phyloP scores from a whole-genome alignment of 805 yeast species.

The Cyberlindnera japonica region DNA sequence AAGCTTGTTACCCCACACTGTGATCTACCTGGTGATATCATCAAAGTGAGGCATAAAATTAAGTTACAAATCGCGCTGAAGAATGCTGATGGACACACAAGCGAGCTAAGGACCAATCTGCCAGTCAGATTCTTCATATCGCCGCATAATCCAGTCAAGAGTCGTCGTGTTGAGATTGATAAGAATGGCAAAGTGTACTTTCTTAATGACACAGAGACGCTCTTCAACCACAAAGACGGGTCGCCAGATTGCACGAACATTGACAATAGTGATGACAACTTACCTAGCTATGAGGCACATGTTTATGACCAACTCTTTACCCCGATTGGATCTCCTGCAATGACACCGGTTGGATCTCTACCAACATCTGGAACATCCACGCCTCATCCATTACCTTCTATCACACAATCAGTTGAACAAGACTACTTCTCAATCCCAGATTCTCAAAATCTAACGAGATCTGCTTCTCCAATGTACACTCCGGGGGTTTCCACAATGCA shows the following conservation, averaged over 20 bases:
- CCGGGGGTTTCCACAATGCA: slow-evolving; percentile 7
- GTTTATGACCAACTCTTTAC: slow-evolving; percentile 51
- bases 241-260: neutral
- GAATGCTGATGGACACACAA: slow-evolving; percentile 75
- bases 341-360: slow-evolving; percentile 6
- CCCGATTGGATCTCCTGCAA: slow-evolving; percentile 13
- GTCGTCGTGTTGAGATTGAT: slow-evolving; percentile 35
- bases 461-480: slow-evolving; percentile 7
- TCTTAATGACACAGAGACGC: slow-evolving; percentile 31
- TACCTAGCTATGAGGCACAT: slow-evolving; percentile 70
- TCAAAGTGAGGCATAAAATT: slow-evolving; percentile 79
- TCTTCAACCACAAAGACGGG: slow-evolving; percentile 21
- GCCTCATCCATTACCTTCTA: slow-evolving; percentile 7
- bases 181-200: slow-evolving; percentile 36
- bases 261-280: slow-evolving; percentile 41
- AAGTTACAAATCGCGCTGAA: slow-evolving; percentile 64
- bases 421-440: slow-evolving; percentile 8
- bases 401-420: neutral
- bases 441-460: neutral
- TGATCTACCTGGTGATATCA: slow-evolving; percentile 50
- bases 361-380: slow-evolving; percentile 8
- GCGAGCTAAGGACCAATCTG: slow-evolving; percentile 81
- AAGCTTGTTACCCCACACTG: slow-evolving; percentile 78
- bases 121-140: slow-evolving; percentile 69
- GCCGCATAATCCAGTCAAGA: slow-evolving; percentile 63